Base-by-base conservation (phyloP, 768 basidiomycete genomes). In the Pholiota microspora region DNA sequence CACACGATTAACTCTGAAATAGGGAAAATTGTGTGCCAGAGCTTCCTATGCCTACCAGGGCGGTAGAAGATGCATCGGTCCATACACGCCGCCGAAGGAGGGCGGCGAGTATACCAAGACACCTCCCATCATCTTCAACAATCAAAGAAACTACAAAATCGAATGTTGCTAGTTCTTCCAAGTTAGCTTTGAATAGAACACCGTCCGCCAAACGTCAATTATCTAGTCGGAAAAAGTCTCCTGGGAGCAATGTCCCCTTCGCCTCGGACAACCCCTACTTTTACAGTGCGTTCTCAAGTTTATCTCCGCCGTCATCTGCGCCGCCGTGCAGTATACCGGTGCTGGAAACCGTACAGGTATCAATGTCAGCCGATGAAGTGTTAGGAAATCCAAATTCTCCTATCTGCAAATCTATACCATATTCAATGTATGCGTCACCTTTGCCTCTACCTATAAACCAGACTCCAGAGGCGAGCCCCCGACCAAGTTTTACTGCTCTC, bases 241-340 rank as follows among this genome's bases (percentile, higher is more conserved):
- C 63, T 2, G 71, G 12, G 49, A 66, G 69, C 44, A 69, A 74
- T 59, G 72, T 66, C 57, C 9, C 40, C 16, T 68, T 72, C 1
- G 69, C 60, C 16, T 70, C 63, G 24, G 59, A 67, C 29, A 60
- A 61, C 51, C 53, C 60, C 4, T 62, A 58, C 46, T 58, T 59
- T 51, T 58, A 61, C 6, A 61, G 60, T 10, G 57, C 63, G 32
- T 70, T 67, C 55, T 63, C 65, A 4, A 61, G 47, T 38, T 10
- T 45, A 54, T 44, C 16, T 40, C 47, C 27, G 21, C n/a, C 51
- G 16, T 40, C 54, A 12, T 23, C 51, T 9, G 25, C 16, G 21
- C 31, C 23, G 2, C n/a, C 27, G 12, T 32, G 34, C 29, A 49
- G 52, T 4, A 7, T 51, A 12, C 54, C 54, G 27, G 27, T 35